Base-by-base conservation (phyloP, 139 green algal genomes). In the Coccomyxa sp. region DNA sequence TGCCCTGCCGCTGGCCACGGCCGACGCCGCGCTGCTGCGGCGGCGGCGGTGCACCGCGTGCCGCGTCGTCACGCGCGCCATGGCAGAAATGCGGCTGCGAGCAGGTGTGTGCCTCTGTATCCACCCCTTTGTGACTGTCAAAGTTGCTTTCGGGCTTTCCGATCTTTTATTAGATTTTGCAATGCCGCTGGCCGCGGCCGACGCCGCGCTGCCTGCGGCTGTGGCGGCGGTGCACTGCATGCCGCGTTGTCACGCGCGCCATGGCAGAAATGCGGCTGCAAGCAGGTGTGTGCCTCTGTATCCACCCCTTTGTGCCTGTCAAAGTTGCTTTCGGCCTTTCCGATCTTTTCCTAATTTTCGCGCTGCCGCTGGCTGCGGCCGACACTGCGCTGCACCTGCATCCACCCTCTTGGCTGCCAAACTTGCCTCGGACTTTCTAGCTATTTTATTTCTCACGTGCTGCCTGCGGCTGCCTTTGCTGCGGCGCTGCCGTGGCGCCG, bases 1-100 rank as follows among this genome's bases (percentile, higher is more conserved):
- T 25, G 82, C 87, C 51, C 86, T 94, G 83, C 90, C 88, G 51
- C 86, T 92, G 80, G 84, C 93, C 79, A 45, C 78, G 4, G 13
- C 25, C 10, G 81, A 84, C 58, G 84, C 85, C 4, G 76, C 79
- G 38, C 59, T 90, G 74, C 81, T 94, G 45, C 87, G 85, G 30
- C 75, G 84, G 63, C 89, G 88, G 12, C 84, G 88, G 32, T 91
- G 88, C 77, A 58, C 83, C 13, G 82, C 86, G 14, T 90, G 28
- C 78, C 23, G 23, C 18, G 57, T 23, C 3, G 57, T 81, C 28
- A 45, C 18, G 1, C 23, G 38, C 51, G 78, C 57, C 51, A 74
- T 71, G 78, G 25, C 78, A 12, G 17, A 27, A 27, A n/a, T 60
- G 76, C 63, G 38, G 38, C 38, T 25, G 21, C 76, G 30, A 80